A percentile compares a stretch with the other conserved stretches of the same genome.
phyloP scores from a whole-genome alignment of 2,329 filamentous ascomycete genomes.

The Phyllachora maydis region DNA sequence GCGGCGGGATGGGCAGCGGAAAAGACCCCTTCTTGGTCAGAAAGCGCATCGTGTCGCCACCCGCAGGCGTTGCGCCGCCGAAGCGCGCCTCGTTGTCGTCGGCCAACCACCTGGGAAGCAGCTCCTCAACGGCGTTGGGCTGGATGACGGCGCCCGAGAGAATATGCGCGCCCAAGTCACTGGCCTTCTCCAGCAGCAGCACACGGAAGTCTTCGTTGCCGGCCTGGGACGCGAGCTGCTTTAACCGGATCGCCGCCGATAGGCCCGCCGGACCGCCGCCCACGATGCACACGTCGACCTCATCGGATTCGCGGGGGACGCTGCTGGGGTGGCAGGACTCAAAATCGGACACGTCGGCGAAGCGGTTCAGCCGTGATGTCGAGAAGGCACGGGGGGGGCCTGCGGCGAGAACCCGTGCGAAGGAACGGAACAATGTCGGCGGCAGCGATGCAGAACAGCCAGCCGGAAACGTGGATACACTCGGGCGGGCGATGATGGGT shows the following conservation, averaged over 20 bases:
- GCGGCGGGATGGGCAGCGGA: constrained; percentile 72
- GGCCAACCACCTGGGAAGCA: constrained; percentile 83
- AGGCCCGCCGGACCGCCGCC: constrained; percentile 91
- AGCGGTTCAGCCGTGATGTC: constrained; percentile 5
- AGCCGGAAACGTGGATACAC: not conserved
- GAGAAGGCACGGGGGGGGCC: constrained; percentile 3
- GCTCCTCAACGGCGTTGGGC: constrained; percentile 68
- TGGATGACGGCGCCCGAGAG: constrained; percentile 91
- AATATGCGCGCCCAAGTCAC: constrained; percentile 86
- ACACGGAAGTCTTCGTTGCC: constrained; percentile 95
- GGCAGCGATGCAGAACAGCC: not conserved
- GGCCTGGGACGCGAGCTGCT: constrained; percentile 84
- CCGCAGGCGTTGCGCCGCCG: constrained; percentile 68
- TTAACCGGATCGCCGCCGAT: constrained; percentile 79
- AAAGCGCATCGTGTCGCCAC: constrained; percentile 77
- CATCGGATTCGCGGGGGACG: constrained; percentile 72
- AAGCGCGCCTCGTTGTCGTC: constrained; percentile 80
- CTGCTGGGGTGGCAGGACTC: constrained; percentile 42
- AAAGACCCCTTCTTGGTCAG: constrained; percentile 63
- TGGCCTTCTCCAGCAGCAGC: constrained; percentile 81
- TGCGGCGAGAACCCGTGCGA: not conserved
- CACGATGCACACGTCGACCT: constrained; percentile 93
- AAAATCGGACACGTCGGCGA: constrained; percentile 5
- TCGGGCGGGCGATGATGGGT: not conserved
- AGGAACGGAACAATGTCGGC: not conserved